These are phyloP conservation scores for Pleurotus citrinopileatus DNA, from an alignment of 768 basidiomycete species.

Conservation along the genomic window DNA sequence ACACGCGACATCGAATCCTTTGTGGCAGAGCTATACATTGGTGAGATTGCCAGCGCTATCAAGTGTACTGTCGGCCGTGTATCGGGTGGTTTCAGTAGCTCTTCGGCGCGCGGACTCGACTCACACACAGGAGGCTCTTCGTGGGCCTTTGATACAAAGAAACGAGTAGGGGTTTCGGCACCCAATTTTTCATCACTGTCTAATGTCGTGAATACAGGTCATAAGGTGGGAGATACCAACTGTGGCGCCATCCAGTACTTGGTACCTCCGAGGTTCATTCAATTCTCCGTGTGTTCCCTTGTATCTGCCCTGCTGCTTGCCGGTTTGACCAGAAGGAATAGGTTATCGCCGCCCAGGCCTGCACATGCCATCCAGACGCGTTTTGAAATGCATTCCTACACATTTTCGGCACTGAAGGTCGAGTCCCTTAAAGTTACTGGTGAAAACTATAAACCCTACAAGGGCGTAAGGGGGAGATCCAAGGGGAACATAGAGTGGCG, in stretches of 20 bases:
- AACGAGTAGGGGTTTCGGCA: slow-evolving; percentile 40
- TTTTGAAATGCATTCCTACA: slow-evolving; percentile 70
- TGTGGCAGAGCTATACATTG: slow-evolving; percentile 70
- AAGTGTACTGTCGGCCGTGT: slow-evolving; percentile 68
- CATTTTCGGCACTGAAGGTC: slow-evolving; percentile 79
- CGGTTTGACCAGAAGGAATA: slow-evolving; percentile 10
- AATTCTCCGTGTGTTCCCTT: slow-evolving; percentile 47
- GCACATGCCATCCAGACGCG: slow-evolving; percentile 71
- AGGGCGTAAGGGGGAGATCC: slow-evolving; percentile 75
- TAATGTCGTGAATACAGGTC: slow-evolving; percentile 39
- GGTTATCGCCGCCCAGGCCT: slow-evolving; percentile 49
- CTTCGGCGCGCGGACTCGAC: slow-evolving; percentile 24
- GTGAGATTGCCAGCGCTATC: slow-evolving; percentile 67
- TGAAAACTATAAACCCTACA: slow-evolving; percentile 87
- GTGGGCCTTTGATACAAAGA: slow-evolving; percentile 79
- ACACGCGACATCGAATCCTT: slow-evolving; percentile 70
- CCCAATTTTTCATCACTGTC: neutral
- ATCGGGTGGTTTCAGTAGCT: slow-evolving; percentile 41
- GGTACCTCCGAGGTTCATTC: slow-evolving; percentile 79
- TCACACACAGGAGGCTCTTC: slow-evolving; percentile 46
- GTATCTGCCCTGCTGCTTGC: neutral
- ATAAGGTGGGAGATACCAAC: slow-evolving; percentile 78
- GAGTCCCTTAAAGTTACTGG: slow-evolving; percentile 80
- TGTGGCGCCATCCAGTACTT: slow-evolving; percentile 62
- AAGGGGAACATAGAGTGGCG: slow-evolving; percentile 72